Conservation (phyloP, 2,329 filamentous ascomycete genomes). For the Trichoderma simmonsii region DNA sequence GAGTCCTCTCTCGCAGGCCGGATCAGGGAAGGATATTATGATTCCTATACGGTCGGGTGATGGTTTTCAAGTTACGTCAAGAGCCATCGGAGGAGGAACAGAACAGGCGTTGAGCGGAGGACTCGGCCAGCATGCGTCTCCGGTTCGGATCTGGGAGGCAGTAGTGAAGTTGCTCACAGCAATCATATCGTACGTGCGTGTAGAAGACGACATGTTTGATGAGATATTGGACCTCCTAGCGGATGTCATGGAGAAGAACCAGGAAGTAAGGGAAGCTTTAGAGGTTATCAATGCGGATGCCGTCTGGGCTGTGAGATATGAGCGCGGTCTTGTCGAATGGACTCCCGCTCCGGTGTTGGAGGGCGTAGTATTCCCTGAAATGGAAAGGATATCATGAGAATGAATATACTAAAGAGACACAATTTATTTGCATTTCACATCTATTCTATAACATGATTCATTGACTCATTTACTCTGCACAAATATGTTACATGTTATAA, state of each 20-base stretch:
- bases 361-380: constrained; percentile 39
- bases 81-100: constrained; percentile 11
- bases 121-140: constrained; percentile 59
- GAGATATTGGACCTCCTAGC: constrained; percentile 63
- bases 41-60: constrained; percentile 32
- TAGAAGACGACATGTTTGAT: constrained; percentile 70
- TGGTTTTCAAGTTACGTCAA: constrained; percentile 22
- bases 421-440: background rate
- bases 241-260: constrained; percentile 44
- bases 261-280: constrained; percentile 54
- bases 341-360: constrained; percentile 41
- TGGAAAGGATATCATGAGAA: constrained; percentile 23
- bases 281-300: constrained; percentile 68
- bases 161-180: constrained; percentile 56
- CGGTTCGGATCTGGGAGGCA: constrained; percentile 62
- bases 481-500: background rate
- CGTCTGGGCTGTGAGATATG: constrained; percentile 66
- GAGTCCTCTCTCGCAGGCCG: background rate
- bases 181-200: constrained; percentile 58
- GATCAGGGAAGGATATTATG: constrained; percentile 26
- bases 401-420: background rate
- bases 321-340: constrained; percentile 40
- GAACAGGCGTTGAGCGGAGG: constrained; percentile 31
- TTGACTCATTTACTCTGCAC: background rate
- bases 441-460: background rate